Conservation (phyloP, 2,329 filamentous ascomycete species). For the Alternaria brassicae region DNA sequence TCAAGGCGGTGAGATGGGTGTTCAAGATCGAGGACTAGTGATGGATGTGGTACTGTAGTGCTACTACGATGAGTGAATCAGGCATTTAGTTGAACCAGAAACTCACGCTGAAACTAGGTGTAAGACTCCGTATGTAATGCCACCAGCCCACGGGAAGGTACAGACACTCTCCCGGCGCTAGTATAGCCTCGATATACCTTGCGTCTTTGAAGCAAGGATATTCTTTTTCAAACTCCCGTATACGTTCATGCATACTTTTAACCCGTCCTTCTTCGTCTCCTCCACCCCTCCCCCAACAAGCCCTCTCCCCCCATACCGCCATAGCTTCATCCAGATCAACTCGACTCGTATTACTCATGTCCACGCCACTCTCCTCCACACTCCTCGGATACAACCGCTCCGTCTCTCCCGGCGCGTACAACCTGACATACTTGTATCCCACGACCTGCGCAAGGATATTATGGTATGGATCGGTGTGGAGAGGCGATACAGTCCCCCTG, state of each 20-base stretch:
- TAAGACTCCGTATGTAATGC: constrained; percentile 92
- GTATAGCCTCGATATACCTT: constrained; percentile 76
- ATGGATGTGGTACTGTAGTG: too few relatives aligned
- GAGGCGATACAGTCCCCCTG: constrained; percentile 82
- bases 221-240: constrained; percentile 30
- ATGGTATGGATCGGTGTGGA: constrained; percentile 94
- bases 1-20: too few relatives aligned
- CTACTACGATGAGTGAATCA: too few relatives aligned
- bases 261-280: constrained; percentile 44
- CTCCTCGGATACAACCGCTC: constrained; percentile 66
- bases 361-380: constrained; percentile 70
- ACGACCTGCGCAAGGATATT: constrained; percentile 91
- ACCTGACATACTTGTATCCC: constrained; percentile 87
- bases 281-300: constrained; percentile 27
- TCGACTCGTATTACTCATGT: constrained; percentile 90
- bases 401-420: constrained; percentile 75
- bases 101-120: constrained; percentile 89
- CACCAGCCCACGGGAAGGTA: constrained; percentile 97
- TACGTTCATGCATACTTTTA: background rate
- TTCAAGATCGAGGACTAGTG: too few relatives aligned
- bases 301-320: constrained; percentile 52
- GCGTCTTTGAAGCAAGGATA: constrained; percentile 66
- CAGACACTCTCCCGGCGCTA: constrained; percentile 81
- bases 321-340: constrained; percentile 77
- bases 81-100: constrained; percentile 73